Percentiles rank a stretch among this genome's conserved stretches.
Conservation (phyloP, 148 eudicot species). For the Rhododendron williamsianum region DNA sequence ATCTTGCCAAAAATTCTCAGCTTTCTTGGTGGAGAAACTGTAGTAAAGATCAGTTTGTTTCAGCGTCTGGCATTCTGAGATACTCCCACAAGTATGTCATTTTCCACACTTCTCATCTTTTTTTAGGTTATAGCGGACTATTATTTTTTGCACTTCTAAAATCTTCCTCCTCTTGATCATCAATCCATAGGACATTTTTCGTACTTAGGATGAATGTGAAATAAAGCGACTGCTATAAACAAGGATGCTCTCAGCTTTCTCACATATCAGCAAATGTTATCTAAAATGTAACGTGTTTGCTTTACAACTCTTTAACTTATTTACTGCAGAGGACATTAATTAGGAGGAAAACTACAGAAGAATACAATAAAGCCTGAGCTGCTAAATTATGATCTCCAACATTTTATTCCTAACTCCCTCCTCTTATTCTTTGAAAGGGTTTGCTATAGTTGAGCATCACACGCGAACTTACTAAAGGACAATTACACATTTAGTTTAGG, state of each 20-base stretch:
- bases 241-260: neutral
- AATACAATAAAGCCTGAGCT: neutral
- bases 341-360: neutral
- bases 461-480: neutral
- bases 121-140: neutral
- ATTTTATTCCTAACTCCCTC: neutral
- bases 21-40: constrained; percentile 57
- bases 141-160: neutral
- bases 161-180: neutral
- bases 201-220: neutral
- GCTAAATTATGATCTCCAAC: neutral
- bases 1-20: constrained; percentile 33
- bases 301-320: neutral
- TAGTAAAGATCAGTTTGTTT: constrained; percentile 45
- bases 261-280: neutral
- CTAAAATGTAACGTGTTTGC: neutral
- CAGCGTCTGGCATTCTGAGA: constrained; percentile 71
- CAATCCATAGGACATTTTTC: neutral
- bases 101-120: neutral
- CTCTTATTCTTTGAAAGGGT: neutral
- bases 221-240: neutral
- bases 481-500: neutral
- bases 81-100: constrained; percentile 78
- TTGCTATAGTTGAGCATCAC: neutral
- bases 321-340: neutral